These are phyloP conservation scores for Emmonsiellopsis sp. DNA, from an alignment of 2,329 filamentous ascomycete genomes.

Conservation along the genomic window DNA sequence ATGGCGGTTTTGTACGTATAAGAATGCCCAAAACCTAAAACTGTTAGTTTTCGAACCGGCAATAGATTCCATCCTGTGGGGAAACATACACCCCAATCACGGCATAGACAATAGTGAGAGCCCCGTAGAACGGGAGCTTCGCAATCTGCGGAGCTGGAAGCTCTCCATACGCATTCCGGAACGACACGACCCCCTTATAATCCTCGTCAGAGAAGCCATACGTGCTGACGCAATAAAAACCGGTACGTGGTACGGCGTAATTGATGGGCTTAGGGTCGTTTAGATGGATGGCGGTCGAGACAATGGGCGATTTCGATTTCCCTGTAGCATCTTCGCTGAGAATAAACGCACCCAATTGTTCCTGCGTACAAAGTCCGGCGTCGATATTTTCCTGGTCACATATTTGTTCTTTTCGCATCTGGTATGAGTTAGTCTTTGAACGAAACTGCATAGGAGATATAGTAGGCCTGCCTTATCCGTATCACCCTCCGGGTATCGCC, in stretches of 20 bases:
- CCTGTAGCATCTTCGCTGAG: slow-evolving; percentile 66
- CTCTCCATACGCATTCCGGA: slow-evolving; percentile 93
- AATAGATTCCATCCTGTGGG: not conserved
- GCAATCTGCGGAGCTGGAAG: slow-evolving; percentile 91
- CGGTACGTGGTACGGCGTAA: slow-evolving; percentile 80
- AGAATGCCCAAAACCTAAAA: slow-evolving; percentile 74
- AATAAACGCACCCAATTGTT: slow-evolving; percentile 78
- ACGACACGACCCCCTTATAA: slow-evolving; percentile 77
- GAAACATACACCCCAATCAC: slow-evolving; percentile 60
- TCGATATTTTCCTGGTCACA: slow-evolving; percentile 66
- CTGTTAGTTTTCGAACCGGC: slow-evolving; percentile 13
- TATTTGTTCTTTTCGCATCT: slow-evolving; percentile 54
- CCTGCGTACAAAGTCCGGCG: slow-evolving; percentile 61
- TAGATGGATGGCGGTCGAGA: slow-evolving; percentile 73
- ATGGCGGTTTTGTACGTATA: slow-evolving; percentile 87
- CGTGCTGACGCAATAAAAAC: slow-evolving; percentile 90
- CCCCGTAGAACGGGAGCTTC: slow-evolving; percentile 94
- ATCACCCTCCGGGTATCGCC: slow-evolving; percentile 51
- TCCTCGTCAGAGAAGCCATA: slow-evolving; percentile 57
- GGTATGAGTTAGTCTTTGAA: slow-evolving; percentile 23
- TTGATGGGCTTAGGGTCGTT: slow-evolving; percentile 63
- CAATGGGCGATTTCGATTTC: slow-evolving; percentile 60
- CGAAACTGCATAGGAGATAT: slow-evolving; percentile 14
- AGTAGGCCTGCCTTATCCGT: slow-evolving; percentile 42
- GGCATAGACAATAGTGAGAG: slow-evolving; percentile 86